Base-by-base conservation (phyloP, 2,329 filamentous ascomycete species). In the Cryphonectria parasitica region DNA sequence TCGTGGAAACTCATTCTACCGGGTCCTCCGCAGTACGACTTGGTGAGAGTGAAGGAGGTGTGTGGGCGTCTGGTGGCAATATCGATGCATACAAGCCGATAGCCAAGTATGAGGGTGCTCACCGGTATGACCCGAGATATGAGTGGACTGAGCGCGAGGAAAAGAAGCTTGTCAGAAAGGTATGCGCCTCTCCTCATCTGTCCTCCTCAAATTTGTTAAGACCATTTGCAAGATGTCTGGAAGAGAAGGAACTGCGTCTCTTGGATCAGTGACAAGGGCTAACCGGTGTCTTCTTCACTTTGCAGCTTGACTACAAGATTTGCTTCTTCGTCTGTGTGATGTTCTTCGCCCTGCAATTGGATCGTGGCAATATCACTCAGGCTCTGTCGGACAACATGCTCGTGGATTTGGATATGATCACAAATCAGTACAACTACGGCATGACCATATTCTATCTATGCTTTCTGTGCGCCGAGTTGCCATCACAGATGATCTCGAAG, bases 71-170 rank as follows among this genome's bases (percentile, higher is more conserved):
- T 5, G 71, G 71, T 13, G 71, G 69, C 4, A 61, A 34, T 1
- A 56, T 73, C 39, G 39, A 78, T 78, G 49, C 63, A 11, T 87
- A 87, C 73, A 82, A 82, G 71, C 87, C 86, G 0, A 84, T 88
- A n/a, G 82, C 83, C 1, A 78, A 78, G 8, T 90, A 89, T 74
- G 88, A 91, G 75, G 87, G 87, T 3, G 78, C 82, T 11, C 88
- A 90, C 77, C 82, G 88, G 65, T 90, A 85, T 75, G 88, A 90
- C 74, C 87, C 88, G 0, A 76, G 81, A 1, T 87, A 85, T 62
- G 80, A 83, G 62, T 91, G 88, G 88, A 84, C 85, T 2, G 78
- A 82, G 15, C 81, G 83, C 64, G 88, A 90, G 74, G 89, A 90
- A 77, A 84, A 82, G 76, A 82, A 78, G 63, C 77, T 90, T 1